Conservation (phyloP, 208 protist genomes). For the Vickermania spadyakhi region DNA sequence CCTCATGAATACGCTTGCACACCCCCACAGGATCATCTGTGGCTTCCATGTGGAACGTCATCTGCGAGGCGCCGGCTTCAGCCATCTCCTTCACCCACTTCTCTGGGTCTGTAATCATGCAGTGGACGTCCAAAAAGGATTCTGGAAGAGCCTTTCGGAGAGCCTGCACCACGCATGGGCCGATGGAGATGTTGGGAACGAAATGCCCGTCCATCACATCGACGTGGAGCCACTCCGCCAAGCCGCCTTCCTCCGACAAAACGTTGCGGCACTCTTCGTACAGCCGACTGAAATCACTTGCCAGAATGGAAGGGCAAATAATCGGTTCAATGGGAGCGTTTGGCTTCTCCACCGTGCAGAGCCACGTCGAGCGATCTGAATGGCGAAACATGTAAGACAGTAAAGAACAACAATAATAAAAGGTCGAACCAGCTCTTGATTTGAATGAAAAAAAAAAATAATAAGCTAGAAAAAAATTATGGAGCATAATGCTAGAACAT, state of each 20-base stretch:
- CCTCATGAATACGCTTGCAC: slow-evolving; percentile 49
- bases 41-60: slow-evolving; percentile 96
- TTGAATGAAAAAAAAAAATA: too few relatives aligned
- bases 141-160: slow-evolving; percentile 74
- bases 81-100: slow-evolving; percentile 85
- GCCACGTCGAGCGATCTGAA: slow-evolving; percentile 44
- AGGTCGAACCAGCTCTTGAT: background rate
- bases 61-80: slow-evolving; percentile 81
- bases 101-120: slow-evolving; percentile 93
- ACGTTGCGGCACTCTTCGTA: slow-evolving; percentile 77
- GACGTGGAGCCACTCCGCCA: slow-evolving; percentile 95
- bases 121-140: slow-evolving; percentile 94
- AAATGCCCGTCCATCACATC: slow-evolving; percentile 98
- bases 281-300: slow-evolving; percentile 78
- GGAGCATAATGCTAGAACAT: too few relatives aligned
- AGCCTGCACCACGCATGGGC: slow-evolving; percentile 89
- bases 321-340: slow-evolving; percentile 36
- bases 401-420: background rate
- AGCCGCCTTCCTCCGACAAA: slow-evolving; percentile 42
- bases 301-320: slow-evolving; percentile 89
- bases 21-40: slow-evolving; percentile 36
- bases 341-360: slow-evolving; percentile 30
- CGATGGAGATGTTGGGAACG: slow-evolving; percentile 96
- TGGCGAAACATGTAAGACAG: slow-evolving; percentile 39
- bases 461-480: too few relatives aligned